Evolutionary conservation across 345 rosid species (phyloP).

Genomic region (Diplotaxis tenuifolia): DNA sequence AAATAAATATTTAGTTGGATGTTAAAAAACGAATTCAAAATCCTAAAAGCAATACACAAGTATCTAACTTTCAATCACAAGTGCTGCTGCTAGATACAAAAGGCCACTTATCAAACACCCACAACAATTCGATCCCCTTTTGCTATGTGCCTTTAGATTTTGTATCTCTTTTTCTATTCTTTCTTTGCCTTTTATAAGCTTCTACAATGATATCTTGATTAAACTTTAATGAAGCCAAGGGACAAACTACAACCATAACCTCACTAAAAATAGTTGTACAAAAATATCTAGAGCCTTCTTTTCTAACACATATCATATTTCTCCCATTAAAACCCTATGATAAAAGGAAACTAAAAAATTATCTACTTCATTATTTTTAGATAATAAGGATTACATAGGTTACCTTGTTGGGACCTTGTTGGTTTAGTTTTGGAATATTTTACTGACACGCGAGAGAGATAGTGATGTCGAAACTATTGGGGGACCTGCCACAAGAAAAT

Average conservation of each 20-base stretch:
- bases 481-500: slow-evolving; percentile 19
- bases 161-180: neutral
- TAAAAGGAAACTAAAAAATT: neutral
- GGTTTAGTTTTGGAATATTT: neutral
- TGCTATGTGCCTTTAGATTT: slow-evolving; percentile 42
- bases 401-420: slow-evolving; percentile 1
- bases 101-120: slow-evolving; percentile 38
- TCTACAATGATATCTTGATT: slow-evolving; percentile 22
- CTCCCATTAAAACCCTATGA: slow-evolving; percentile 12
- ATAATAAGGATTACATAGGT: neutral
- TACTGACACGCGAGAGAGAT: slow-evolving; percentile 6
- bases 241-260: slow-evolving; percentile 39
- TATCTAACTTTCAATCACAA: slow-evolving; percentile 33
- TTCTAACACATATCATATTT: slow-evolving; percentile 16
- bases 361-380: neutral
- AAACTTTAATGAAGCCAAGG: slow-evolving; percentile 53
- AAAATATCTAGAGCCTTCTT: slow-evolving; percentile 33
- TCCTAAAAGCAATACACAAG: slow-evolving; percentile 34
- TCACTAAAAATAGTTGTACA: slow-evolving; percentile 35
- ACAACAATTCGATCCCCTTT: slow-evolving; percentile 41
- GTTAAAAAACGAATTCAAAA: slow-evolving; percentile 8
- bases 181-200: slow-evolving; percentile 22
- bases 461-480: slow-evolving; percentile 5
- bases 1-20: neutral
- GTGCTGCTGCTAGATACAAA: slow-evolving; percentile 25